Evolutionary conservation across 176 grass and related monocot genomes (phyloP).

Genomic region (Aegilops sharonensis): DNA sequence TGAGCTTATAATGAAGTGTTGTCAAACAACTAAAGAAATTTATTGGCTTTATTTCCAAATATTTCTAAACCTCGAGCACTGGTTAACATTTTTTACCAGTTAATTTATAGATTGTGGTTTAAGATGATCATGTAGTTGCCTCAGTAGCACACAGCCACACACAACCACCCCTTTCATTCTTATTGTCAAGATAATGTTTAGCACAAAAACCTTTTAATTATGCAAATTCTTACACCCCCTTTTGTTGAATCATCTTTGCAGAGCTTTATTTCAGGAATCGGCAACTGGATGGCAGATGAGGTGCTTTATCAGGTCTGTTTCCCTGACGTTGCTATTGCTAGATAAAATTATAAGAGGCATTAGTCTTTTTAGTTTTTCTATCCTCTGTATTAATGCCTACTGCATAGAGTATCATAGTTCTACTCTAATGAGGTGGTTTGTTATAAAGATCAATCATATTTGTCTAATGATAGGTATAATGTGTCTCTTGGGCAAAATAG

Average conservation of each 20-base stretch:
- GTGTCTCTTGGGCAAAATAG: not conserved
- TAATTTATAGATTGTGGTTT: constrained; percentile 9
- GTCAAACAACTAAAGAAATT: not conserved
- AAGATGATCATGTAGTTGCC: not conserved
- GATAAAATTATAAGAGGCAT: not conserved
- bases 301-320: constrained; percentile 78
- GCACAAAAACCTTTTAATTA: not conserved
- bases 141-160: not conserved
- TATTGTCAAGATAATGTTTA: not conserved
- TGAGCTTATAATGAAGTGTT: not conserved
- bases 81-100: not conserved
- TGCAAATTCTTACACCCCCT: not conserved
- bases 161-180: not conserved
- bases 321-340: not conserved
- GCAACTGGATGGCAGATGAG: constrained; percentile 82
- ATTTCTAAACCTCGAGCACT: not conserved
- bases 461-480: not conserved
- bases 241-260: constrained; percentile 8
- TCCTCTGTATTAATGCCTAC: not conserved
- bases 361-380: not conserved
- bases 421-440: not conserved
- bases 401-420: not conserved
- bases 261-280: constrained; percentile 83
- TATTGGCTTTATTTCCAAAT: not conserved
- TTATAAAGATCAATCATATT: not conserved